Evolutionary conservation across 2,329 filamentous ascomycete genomes (phyloP).

Genomic region (Aspergillus neoniger): DNA sequence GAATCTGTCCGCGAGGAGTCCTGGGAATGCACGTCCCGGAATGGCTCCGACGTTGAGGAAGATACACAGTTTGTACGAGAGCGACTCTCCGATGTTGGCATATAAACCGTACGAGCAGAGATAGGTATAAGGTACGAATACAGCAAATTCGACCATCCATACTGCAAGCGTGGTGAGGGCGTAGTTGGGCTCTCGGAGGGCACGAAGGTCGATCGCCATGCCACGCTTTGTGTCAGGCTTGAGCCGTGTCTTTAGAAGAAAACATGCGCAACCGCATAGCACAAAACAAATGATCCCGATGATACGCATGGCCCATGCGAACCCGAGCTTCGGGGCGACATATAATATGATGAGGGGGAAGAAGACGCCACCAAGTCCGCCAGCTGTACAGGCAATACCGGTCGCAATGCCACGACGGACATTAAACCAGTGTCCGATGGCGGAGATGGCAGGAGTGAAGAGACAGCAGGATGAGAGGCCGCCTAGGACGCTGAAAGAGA

Average conservation of each 20-base stretch:
- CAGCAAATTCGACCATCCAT: slow-evolving; percentile 36
- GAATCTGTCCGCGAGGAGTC: slow-evolving; percentile 33
- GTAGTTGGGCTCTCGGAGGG: slow-evolving; percentile 25
- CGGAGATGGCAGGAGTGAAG: slow-evolving; percentile 32
- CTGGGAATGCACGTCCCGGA: slow-evolving; percentile 36
- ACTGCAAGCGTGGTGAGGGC: slow-evolving; percentile 30
- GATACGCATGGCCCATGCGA: slow-evolving; percentile 30
- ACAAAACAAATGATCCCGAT: slow-evolving; percentile 25
- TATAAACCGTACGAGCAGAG: slow-evolving; percentile 33
- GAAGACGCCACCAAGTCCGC: slow-evolving; percentile 34
- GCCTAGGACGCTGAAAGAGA: slow-evolving; percentile 34
- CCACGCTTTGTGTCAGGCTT: slow-evolving; percentile 22
- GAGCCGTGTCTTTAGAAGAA: slow-evolving; percentile 26
- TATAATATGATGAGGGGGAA: slow-evolving; percentile 36
- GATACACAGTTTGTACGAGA: slow-evolving; percentile 33
- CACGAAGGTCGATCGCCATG: slow-evolving; percentile 22
- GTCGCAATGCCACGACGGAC: slow-evolving; percentile 32
- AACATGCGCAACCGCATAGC: slow-evolving; percentile 18
- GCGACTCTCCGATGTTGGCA: slow-evolving; percentile 18
- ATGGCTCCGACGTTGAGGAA: slow-evolving; percentile 36
- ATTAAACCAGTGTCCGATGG: slow-evolving; percentile 37
- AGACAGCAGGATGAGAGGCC: slow-evolving; percentile 30
- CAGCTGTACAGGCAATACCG: slow-evolving; percentile 35
- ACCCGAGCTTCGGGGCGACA: slow-evolving; percentile 29
- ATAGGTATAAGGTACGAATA: slow-evolving; percentile 39